Evolutionary conservation across 106 monocot species (phyloP).

Genomic region (Amphibolis antarctica): DNA sequence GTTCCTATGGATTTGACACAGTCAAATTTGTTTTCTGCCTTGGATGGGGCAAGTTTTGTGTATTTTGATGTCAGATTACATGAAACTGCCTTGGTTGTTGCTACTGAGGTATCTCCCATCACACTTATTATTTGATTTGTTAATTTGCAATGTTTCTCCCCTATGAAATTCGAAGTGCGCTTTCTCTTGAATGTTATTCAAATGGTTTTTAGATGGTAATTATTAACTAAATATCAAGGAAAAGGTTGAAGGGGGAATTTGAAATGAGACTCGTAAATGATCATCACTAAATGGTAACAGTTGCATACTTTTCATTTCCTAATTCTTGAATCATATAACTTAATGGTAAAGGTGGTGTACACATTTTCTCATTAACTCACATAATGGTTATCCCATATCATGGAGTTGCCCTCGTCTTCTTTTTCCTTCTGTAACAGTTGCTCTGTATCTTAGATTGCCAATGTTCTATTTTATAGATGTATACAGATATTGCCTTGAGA

Average conservation of each 20-base stretch:
- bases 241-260: neutral
- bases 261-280: too few species aligned
- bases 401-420: too few species aligned
- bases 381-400: too few species aligned
- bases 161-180: neutral
- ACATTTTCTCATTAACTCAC: too few species aligned
- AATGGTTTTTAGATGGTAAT: neutral
- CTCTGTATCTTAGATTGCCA: too few species aligned
- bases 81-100: slow-evolving; percentile 85
- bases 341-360: too few species aligned
- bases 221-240: neutral
- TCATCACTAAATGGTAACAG: too few species aligned
- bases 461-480: too few species aligned
- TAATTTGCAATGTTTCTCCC: neutral
- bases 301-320: too few species aligned
- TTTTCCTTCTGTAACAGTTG: too few species aligned
- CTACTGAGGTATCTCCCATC: slow-evolving; percentile 64
- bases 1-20: slow-evolving; percentile 50
- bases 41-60: slow-evolving; percentile 63
- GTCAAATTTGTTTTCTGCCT: slow-evolving; percentile 57
- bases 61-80: slow-evolving; percentile 83
- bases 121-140: neutral
- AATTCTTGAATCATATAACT: too few species aligned
- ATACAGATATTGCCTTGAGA: too few species aligned
- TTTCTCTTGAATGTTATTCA: neutral